A percentile compares a stretch with the other conserved stretches of the same genome.
phyloP scores from a whole-genome alignment of 1,284 basidiomycete genomes.

The Rhodotorula glutinis region DNA sequence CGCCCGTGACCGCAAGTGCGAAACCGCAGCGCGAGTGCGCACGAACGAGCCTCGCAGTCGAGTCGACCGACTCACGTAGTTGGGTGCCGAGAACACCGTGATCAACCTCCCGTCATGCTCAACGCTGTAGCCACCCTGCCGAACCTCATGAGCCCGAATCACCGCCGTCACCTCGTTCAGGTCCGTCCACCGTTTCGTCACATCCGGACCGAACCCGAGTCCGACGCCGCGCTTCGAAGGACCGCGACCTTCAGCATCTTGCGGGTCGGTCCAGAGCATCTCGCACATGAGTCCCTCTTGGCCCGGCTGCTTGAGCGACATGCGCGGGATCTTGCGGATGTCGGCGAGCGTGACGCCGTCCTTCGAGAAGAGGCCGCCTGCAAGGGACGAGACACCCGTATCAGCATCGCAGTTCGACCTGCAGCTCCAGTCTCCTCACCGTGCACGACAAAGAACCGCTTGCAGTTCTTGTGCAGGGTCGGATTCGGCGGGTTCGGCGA shows the following conservation, averaged over 20 bases:
- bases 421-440: too few relatives aligned
- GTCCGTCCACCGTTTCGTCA: slow-evolving; percentile 44
- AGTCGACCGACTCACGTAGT: slow-evolving; percentile 33
- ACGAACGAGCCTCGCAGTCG: too few relatives aligned
- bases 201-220: slow-evolving; percentile 88
- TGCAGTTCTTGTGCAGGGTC: slow-evolving; percentile 77
- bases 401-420: too few relatives aligned
- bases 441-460: slow-evolving; percentile 94
- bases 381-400: too few relatives aligned
- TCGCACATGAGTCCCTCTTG: slow-evolving; percentile 85
- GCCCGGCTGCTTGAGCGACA: slow-evolving; percentile 80
- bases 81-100: slow-evolving; percentile 59
- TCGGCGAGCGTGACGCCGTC: slow-evolving; percentile 92
- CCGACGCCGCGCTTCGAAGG: slow-evolving; percentile 97
- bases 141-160: slow-evolving; percentile 94
- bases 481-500: slow-evolving; percentile 49
- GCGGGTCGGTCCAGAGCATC: slow-evolving; percentile 80
- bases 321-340: slow-evolving; percentile 78
- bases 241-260: slow-evolving; percentile 81
- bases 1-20: too few relatives aligned
- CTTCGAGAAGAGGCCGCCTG: slow-evolving; percentile 83
- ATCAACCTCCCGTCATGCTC: slow-evolving; percentile 87
- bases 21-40: too few relatives aligned
- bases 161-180: slow-evolving; percentile 57
- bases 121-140: slow-evolving; percentile 79